Conservation (phyloP, 768 basidiomycete genomes). For the Pleurotus cornucopiae region DNA sequence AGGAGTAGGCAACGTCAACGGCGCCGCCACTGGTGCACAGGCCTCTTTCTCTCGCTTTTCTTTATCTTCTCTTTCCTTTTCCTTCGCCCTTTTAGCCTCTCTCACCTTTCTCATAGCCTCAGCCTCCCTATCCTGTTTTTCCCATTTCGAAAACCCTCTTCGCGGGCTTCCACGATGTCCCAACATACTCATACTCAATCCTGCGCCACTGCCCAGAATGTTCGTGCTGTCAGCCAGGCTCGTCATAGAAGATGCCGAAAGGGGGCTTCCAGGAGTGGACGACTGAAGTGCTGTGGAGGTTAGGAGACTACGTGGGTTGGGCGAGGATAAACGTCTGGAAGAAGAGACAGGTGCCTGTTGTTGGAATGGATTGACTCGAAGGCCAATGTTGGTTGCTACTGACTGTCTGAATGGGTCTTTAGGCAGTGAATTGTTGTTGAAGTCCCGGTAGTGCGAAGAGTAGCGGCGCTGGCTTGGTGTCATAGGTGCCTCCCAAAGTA, state of each 20-base stretch:
- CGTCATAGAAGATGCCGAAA: conserved; percentile 1
- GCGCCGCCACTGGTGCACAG: background rate
- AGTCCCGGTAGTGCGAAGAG: conserved; percentile 27
- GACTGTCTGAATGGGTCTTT: conserved; percentile 42
- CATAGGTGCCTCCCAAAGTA: conserved; percentile 64
- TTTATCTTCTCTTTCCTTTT: conserved; percentile 24
- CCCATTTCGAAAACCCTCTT: conserved; percentile 70
- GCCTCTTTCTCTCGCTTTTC: conserved; percentile 26
- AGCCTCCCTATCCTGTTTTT: conserved; percentile 82
- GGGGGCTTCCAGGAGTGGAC: conserved; percentile 13
- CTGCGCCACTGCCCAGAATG: conserved; percentile 13
- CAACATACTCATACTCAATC: conserved; percentile 3
- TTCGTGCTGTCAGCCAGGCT: conserved; percentile 55
- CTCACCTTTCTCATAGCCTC: conserved; percentile 72
- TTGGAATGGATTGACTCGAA: conserved; percentile 50
- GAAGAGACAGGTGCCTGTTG: conserved; percentile 12
- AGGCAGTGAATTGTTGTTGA: conserved; percentile 17
- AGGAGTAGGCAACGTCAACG: conserved; percentile 13
- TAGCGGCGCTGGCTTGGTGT: conserved; percentile 33
- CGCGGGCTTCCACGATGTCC: background rate
- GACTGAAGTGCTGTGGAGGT: conserved; percentile 14
- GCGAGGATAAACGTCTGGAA: background rate
- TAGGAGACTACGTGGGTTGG: background rate
- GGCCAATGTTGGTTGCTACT: conserved; percentile 35
- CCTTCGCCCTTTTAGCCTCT: conserved; percentile 38